Evolutionary conservation across 179 eudicot species (phyloP).

Genomic region (Silene coronaria): DNA sequence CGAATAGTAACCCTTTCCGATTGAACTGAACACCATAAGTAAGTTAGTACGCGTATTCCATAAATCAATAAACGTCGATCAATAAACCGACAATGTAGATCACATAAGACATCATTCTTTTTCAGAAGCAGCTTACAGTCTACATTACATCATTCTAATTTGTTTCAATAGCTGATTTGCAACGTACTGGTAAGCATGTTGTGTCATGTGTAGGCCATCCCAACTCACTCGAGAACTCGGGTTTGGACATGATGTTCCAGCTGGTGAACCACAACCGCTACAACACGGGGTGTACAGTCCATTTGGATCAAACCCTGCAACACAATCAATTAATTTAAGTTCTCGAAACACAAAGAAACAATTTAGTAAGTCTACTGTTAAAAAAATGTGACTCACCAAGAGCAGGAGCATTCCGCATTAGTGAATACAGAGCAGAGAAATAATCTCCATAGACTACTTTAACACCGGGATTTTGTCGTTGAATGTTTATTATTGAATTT

Average conservation of each 20-base stretch:
- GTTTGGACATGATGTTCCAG: slow-evolving; percentile 2
- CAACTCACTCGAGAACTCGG: slow-evolving; percentile 23
- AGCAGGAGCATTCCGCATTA: background rate
- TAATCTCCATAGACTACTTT: slow-evolving; percentile 9
- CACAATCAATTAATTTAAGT: too few relatives aligned
- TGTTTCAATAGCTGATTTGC: slow-evolving; percentile 3
- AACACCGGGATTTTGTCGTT: slow-evolving; percentile 5
- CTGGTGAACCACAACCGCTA: slow-evolving; percentile 10
- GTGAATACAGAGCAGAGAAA: background rate
- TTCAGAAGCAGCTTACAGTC: background rate
- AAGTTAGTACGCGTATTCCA: background rate
- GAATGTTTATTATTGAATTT: slow-evolving; percentile 1
- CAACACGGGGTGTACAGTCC: slow-evolving; percentile 20
- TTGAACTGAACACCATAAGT: background rate
- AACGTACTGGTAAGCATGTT: slow-evolving; percentile 20
- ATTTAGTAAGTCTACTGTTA: too few relatives aligned
- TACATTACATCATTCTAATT: background rate
- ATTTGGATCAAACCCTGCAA: slow-evolving; percentile 18
- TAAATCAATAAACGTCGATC: background rate
- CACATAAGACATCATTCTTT: background rate
- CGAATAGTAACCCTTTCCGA: background rate
- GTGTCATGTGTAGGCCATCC: slow-evolving; percentile 25
- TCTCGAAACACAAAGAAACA: too few relatives aligned
- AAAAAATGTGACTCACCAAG: background rate
- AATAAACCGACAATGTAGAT: background rate